Base-by-base conservation (phyloP, 345 rosid species). In the Eucalyptus virginea region DNA sequence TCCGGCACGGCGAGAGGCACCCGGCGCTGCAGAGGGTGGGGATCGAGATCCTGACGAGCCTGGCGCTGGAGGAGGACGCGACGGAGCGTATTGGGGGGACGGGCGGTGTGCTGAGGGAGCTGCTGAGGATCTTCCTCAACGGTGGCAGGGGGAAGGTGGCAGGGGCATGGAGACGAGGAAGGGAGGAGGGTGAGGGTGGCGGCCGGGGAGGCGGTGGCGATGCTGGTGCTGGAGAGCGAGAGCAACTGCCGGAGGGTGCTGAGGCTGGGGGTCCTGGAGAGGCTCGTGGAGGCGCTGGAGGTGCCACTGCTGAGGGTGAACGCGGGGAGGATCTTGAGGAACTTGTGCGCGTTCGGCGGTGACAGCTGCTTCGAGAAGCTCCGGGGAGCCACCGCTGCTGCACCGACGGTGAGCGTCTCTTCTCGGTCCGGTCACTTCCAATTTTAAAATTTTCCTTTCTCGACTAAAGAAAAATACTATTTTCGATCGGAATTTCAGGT, bases 131-230 rank as follows among this genome's bases (percentile, higher is more conserved):
- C 88, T 97, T 97, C 92, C 94, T 95, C 88, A 91, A 92, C 37
- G 91, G 89, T n/a, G 91, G 89, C 52, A 87, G 86, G 3, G 85
- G 42, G 87, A 81, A 90, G 47, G 92, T 87, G 86, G 88, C 88
- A 28, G 92, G 91, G 1, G 89, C 92, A 0, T n/a, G 93, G 90
- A 60, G 86, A 91, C 42, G 91, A 89, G 86, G 85, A 87, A n/a
- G 86, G 65, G 44, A 98, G 92, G 28, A 92, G 45, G 44, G 98
- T 93, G 28, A 92, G 96, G 88, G 92, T 90, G 47, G 99, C 97
- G 7, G 97, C 99, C 47, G 99, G 99, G 60, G 98, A 95, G 92
- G 98, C 99, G 11, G 91, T 97, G 87, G 97, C 98, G 11, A 95
- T 97, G 99, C 90, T 97, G 89, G 96, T 95, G 65, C 92, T 95